Base-by-base conservation (phyloP, 805 yeast species). In the Brettanomyces custersianus region DNA sequence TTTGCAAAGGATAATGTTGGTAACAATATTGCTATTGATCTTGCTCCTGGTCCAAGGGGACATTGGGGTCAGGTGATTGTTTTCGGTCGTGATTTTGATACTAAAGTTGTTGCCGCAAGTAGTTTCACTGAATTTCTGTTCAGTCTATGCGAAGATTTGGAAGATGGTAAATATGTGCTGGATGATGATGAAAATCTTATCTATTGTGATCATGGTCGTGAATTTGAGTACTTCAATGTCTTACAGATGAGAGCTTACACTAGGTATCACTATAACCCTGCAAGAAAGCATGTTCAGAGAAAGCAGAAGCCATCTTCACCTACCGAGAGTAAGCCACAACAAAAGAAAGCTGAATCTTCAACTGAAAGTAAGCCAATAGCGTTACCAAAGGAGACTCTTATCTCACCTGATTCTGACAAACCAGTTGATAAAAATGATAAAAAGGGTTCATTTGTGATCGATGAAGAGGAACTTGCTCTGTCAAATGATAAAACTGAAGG, bases 21-120 rank as follows among this genome's bases (percentile, higher is more conserved):
- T 31, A 90, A 90, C 62, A 88, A 87, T 57, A 78, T 90, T 44
- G 98, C 87, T 35, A 65, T 92, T 12, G 98, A 90, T 60, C 68
- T 90, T 40, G 78, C 84, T 3, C 90, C 92, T 1, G 95, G 86
- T 6, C 70, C 78, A 8, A 61, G 62, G 20, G 95, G 96, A 31
- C 68, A 65, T 39, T 77, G 82, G 72, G 98, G 97, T 26, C 98
- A 90, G 62, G 80, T 92, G 15, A 90, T 90, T 43, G 53, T 88
- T 37, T 90, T 84, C 57, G 98, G 98, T 27, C 77, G 96, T 52
- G 97, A 90, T 45, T 90, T 78, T 53, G 97, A 90, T 62, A 75
- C 82, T 26, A 90, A 90, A 55, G 86, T 73, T 57, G 88, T 83
- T 26, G 66, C 92, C 37, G 94, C 96, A 15, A 74, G 76, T 34